Conservation (phyloP, 208 protist genomes). For the Eutreptiella sp. region DNA sequence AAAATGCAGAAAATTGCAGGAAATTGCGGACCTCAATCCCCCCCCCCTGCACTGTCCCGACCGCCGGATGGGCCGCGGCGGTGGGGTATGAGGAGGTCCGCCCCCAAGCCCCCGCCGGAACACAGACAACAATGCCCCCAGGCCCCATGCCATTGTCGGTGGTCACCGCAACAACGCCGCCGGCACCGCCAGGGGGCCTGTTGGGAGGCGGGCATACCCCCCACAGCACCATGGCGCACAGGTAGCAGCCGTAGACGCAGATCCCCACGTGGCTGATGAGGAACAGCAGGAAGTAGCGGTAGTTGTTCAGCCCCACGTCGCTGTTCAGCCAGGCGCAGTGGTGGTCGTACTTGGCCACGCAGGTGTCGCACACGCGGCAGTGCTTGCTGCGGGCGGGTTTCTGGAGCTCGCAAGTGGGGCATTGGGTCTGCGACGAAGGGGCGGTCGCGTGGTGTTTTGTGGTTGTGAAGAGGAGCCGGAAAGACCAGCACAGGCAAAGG, state of each 20-base stretch:
- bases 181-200: too few relatives aligned
- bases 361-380: slow-evolving; percentile 76
- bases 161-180: too few relatives aligned
- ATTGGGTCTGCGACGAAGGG: slow-evolving; percentile 14
- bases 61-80: too few relatives aligned
- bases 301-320: slow-evolving; percentile 85
- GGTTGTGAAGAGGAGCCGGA: background rate
- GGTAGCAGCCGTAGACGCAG: slow-evolving; percentile 63
- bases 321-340: slow-evolving; percentile 95
- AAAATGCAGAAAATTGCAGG: too few relatives aligned
- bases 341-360: slow-evolving; percentile 90
- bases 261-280: slow-evolving; percentile 67
- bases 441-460: background rate
- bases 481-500: slow-evolving; percentile 4
- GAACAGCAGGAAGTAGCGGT: slow-evolving; percentile 62
- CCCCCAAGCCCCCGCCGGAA: too few relatives aligned
- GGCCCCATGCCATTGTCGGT: too few relatives aligned
- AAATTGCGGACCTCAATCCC: too few relatives aligned
- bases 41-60: too few relatives aligned
- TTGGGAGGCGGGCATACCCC: slow-evolving; percentile 40
- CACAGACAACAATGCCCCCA: too few relatives aligned
- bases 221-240: slow-evolving; percentile 50
- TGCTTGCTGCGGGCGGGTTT: slow-evolving; percentile 87
- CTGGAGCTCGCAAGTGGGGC: slow-evolving; percentile 56
- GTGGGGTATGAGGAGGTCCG: too few relatives aligned